Conservation (phyloP, 2,329 filamentous ascomycete genomes). For the Myriangium duriaei region DNA sequence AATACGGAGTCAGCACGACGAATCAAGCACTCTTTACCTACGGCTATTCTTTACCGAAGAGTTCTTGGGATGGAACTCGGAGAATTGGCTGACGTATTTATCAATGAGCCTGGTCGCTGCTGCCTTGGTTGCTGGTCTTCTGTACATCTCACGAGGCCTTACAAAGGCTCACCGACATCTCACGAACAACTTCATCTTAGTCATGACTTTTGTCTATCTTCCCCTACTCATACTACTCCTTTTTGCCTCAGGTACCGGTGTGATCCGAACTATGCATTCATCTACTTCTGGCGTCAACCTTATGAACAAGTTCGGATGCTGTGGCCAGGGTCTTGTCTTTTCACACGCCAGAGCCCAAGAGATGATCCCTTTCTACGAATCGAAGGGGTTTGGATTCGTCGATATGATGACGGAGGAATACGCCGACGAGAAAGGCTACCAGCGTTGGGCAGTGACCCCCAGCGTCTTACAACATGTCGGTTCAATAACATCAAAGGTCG, state of each 20-base stretch:
- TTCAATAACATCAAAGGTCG: slow-evolving; percentile 26
- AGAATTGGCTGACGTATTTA: slow-evolving; percentile 29
- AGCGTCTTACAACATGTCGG: slow-evolving; percentile 35
- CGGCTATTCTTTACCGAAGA: slow-evolving; percentile 36
- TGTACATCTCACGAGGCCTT: slow-evolving; percentile 12
- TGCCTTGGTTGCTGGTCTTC: slow-evolving; percentile 10
- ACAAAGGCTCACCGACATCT: slow-evolving; percentile 11
- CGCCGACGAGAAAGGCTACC: slow-evolving; percentile 24
- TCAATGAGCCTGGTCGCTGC: slow-evolving; percentile 21
- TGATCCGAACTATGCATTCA: slow-evolving; percentile 20
- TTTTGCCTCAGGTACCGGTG: slow-evolving; percentile 30
- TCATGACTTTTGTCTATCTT: slow-evolving; percentile 20
- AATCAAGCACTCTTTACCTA: slow-evolving; percentile 27
- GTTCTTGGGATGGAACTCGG: slow-evolving; percentile 34
- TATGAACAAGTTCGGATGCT: slow-evolving; percentile 33
- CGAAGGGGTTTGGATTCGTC: slow-evolving; percentile 22
- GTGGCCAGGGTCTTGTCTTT: slow-evolving; percentile 33
- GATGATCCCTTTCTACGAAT: slow-evolving; percentile 22
- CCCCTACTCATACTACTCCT: slow-evolving; percentile 24
- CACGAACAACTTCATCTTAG: slow-evolving; percentile 16
- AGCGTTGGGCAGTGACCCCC: slow-evolving; percentile 31
- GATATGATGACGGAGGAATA: slow-evolving; percentile 32
- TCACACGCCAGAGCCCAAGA: slow-evolving; percentile 21
- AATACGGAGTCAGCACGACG: slow-evolving; percentile 21
- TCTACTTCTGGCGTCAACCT: slow-evolving; percentile 25